Evolutionary conservation across 1,139 yeast species (phyloP), one percentile per base, ranked within the genome.

Genomic region (Geotrichum bryndzae): DNA sequence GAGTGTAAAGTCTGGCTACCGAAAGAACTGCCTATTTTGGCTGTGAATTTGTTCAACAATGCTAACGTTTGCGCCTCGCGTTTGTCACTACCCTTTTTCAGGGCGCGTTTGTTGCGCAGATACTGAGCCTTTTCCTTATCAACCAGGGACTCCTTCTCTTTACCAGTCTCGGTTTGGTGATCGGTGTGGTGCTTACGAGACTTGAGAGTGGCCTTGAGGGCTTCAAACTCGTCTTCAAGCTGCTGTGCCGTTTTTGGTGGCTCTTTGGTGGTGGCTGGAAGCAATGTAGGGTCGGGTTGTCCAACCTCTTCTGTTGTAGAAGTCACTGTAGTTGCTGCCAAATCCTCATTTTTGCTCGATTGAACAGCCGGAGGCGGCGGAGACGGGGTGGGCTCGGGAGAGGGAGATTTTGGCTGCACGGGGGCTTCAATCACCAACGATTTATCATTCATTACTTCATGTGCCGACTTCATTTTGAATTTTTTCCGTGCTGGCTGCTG

Each of bases 31-130:
- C 53, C 29, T 4, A 61, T 53, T 45, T 56, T 61, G 13, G 58
- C 27, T 6, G 55, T 57, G 53, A 62, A 62, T 22, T 51, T 53
- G 38, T 41, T 41, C 7, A 62, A 54, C 53, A 62, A n/a, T 7
- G 58, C 57, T 33, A 62, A 18, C 2, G 64, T 62, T 41, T 53
- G 58, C 25, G 56, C 50, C 53, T 62, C 64, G 11, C 64, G 59
- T 23, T 54, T 51, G 2, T 48, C 58, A 31, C 46, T 52, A 3
- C 56, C 59, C 29, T 56, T 62, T 48, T 56, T 58, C 29, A 25
- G 3, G 35, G 15, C 41, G n/a, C 29, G 45, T 10, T 18, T 18
- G 18, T 52, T 51, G 22, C n/a, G 29, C 11, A 27, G 27, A 29
- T 60, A 60, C 11, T 35, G 31, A 13, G 18, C 45, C 22, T 48